phyloP scores from a whole-genome alignment of 352 stramenopile species.

The Globisporangium abappressorium region DNA sequence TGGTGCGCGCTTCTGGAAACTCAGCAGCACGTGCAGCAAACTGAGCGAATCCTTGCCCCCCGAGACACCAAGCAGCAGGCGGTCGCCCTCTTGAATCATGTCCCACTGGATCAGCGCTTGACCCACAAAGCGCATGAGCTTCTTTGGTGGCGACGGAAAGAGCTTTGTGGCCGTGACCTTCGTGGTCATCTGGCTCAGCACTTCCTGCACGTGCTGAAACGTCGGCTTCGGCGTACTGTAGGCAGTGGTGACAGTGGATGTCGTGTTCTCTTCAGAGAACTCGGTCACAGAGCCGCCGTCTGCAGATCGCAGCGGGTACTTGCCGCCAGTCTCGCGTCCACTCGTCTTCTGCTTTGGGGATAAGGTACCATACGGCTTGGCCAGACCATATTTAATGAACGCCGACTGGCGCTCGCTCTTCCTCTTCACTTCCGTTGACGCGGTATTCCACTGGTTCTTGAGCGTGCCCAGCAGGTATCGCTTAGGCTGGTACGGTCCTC shows the following conservation, averaged over 20 bases:
- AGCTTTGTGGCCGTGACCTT: slow-evolving; percentile 48
- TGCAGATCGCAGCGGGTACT: slow-evolving; percentile 48
- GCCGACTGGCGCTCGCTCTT: slow-evolving; percentile 3
- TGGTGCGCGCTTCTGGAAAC: slow-evolving; percentile 91
- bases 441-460: not conserved
- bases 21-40: slow-evolving; percentile 94
- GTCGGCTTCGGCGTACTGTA: slow-evolving; percentile 16
- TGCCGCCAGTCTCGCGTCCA: slow-evolving; percentile 36
- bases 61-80: slow-evolving; percentile 93
- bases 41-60: slow-evolving; percentile 98
- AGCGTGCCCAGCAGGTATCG: slow-evolving; percentile 12
- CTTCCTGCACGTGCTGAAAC: slow-evolving; percentile 38
- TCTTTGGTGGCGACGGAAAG: slow-evolving; percentile 74
- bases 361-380: slow-evolving; percentile 13
- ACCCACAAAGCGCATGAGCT: slow-evolving; percentile 66
- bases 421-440: not conserved
- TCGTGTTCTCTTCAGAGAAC: slow-evolving; percentile 3
- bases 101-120: slow-evolving; percentile 94
- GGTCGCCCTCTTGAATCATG: slow-evolving; percentile 96
- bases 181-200: slow-evolving; percentile 37
- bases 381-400: slow-evolving; percentile 11
- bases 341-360: slow-evolving; percentile 18
- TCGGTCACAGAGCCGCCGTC: slow-evolving; percentile 6
- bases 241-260: not conserved
- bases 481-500: slow-evolving; percentile 49